Evolutionary conservation across 345 rosid species (phyloP), one percentile per base, ranked within the genome.

Genomic region (Rhizophora mangle): DNA sequence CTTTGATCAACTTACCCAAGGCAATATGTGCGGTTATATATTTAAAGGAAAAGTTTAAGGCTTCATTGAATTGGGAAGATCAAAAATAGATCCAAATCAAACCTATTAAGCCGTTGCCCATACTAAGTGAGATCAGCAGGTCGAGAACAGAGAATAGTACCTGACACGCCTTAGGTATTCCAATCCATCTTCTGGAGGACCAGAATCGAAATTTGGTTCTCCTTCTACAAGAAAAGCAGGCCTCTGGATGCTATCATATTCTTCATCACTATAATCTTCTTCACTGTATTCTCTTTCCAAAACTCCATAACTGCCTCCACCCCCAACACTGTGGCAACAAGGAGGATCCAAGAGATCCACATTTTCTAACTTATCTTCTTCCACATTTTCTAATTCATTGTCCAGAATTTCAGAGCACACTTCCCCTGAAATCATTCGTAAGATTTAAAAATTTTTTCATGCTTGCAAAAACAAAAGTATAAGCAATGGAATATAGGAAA

Each of bases 141-240:
- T 39, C 47, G 0, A 43, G 37, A 34, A 34, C 46, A 24, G 26
- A 73, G 46, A 71, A 47, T 3, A 10, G 56, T 81, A 95, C 96
- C 98, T 90, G 81, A 90, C 99, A 79, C 94, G 92, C 81, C 98
- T 82, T 61, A 90, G 83, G 76, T 81, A 95, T 75, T 90, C 98
- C 52, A 88, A 71, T 68, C 98, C 99, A 82, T 95, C 98, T 83
- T 90, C 92, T 64, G 96, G 96, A 62, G 91, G 91, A 70, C 99
- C 97, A 68, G 96, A 81, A 66, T 85, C 84, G 59, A 95, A 95
- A 82, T 92, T 80, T 36, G 99, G 99, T 64, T 92, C 90, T 78
- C 96, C 97, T 72, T 92, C 80, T 15, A 95, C 91, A 37, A 56
- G 62, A 77, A 95, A 90, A 37, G 98, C 97, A 43, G 98, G 99